Evolutionary conservation across 305 asterid genomes (phyloP).

Genomic region (Fraxinus baroniana): DNA sequence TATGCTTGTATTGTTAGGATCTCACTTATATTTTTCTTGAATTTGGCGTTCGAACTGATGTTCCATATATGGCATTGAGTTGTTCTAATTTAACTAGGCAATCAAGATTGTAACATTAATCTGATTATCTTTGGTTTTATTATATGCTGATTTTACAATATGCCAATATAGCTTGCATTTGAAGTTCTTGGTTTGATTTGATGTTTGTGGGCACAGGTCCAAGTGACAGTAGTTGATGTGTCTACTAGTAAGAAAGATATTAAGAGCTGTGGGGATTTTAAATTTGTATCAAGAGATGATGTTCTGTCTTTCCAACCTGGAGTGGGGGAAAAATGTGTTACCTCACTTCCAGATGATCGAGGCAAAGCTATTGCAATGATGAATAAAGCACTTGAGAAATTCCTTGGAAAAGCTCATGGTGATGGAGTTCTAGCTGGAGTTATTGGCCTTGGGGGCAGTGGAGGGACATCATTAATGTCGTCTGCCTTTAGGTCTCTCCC

Average conservation of each 20-base stretch:
- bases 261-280: slow-evolving; percentile 52
- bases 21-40: neutral
- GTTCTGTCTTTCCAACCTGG: slow-evolving; percentile 53
- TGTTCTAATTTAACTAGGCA: neutral
- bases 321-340: slow-evolving; percentile 27
- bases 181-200: slow-evolving; percentile 10
- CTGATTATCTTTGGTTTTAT: neutral
- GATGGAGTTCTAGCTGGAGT: slow-evolving; percentile 64
- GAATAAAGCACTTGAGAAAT: slow-evolving; percentile 56
- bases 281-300: slow-evolving; percentile 63
- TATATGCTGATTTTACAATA: slow-evolving; percentile 14
- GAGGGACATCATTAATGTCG: slow-evolving; percentile 86
- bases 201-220: slow-evolving; percentile 40
- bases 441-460: slow-evolving; percentile 93
- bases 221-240: slow-evolving; percentile 76
- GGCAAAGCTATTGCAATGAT: slow-evolving; percentile 69
- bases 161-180: neutral
- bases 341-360: slow-evolving; percentile 69
- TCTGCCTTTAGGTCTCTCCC: slow-evolving; percentile 85
- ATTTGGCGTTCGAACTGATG: neutral
- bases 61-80: neutral
- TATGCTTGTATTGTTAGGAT: neutral
- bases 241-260: slow-evolving; percentile 48
- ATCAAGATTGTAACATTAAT: neutral
- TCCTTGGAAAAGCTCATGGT: slow-evolving; percentile 45